A percentile compares a stretch with the other conserved stretches of the same genome.
phyloP scores from a whole-genome alignment of 192 early-diverging fungal species.

The Allomyces javanicus region DNA sequence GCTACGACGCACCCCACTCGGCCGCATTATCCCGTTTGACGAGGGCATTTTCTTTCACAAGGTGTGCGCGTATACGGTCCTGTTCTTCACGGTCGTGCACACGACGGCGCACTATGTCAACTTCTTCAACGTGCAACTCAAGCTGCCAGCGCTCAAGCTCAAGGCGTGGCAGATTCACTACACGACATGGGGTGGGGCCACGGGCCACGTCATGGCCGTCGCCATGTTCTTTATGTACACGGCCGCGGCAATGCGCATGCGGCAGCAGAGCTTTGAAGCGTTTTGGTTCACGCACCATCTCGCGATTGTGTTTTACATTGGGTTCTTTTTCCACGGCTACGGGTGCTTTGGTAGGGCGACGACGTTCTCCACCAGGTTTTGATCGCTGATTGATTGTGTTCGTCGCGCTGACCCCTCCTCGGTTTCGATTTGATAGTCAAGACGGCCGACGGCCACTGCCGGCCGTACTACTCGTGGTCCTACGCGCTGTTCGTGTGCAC shows the following conservation, averaged over 20 bases:
- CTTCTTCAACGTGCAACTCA: conserved; percentile 16
- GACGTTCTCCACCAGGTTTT: conserved; percentile 12
- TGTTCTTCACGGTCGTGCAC: conserved; percentile 42
- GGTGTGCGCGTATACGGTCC: conserved; percentile 41
- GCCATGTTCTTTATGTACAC: conserved; percentile 32
- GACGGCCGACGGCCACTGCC: conserved; percentile 13
- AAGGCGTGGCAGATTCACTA: conserved; percentile 9
- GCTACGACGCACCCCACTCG: conserved; percentile 33
- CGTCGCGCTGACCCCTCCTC: no score
- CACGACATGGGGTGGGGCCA: conserved; percentile 22
- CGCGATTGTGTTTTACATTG: conserved; percentile 39
- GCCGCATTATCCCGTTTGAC: conserved; percentile 41
- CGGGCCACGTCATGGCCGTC: conserved; percentile 48
- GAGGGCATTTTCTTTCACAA: conserved; percentile 59
- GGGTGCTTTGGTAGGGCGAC: conserved; percentile 26
- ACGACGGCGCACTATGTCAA: conserved; percentile 35
- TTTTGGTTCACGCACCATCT: conserved; percentile 69
- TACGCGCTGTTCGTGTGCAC: conserved; percentile 6
- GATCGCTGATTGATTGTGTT: no score
- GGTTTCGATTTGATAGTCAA: not conserved
- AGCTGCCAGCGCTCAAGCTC: conserved; percentile 3
- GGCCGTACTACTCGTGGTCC: conserved; percentile 4
- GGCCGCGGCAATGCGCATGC: conserved; percentile 30
- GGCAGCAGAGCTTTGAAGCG: conserved; percentile 41
- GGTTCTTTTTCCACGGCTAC: conserved; percentile 47